Conservation (phyloP, 108 stramenopile species). For the Pseudonitzschia pungens region DNA sequence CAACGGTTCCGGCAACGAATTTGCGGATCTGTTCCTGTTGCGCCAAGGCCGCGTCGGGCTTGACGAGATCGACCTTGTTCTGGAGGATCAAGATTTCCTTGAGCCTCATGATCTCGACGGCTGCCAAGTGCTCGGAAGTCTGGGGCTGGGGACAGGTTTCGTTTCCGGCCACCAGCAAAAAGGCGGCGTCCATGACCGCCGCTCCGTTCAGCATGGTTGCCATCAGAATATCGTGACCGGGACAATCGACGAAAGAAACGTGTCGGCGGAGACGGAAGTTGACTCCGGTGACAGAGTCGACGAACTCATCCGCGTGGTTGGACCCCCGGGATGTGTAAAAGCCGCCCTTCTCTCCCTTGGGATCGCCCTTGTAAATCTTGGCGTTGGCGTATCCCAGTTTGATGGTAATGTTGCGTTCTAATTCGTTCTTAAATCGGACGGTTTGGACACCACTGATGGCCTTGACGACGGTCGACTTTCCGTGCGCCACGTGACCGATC, state of each 20-base stretch:
- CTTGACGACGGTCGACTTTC: conserved; percentile 99
- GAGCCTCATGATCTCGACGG: conserved; percentile 99
- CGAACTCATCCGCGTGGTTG: conserved; percentile 90
- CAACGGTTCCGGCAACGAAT: conserved; percentile 98
- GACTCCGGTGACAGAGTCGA: conserved; percentile 74
- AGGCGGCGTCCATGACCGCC: conserved; percentile 99
- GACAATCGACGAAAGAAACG: conserved; percentile 99
- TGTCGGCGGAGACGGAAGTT: conserved; percentile 94
- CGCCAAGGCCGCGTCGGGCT: conserved; percentile 94
- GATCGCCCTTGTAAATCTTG: conserved; percentile 96
- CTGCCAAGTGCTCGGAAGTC: conserved; percentile 99
- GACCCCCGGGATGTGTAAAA: conserved; percentile 92
- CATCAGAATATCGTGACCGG: conserved; percentile 99
- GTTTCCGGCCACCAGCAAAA: conserved; percentile 98
- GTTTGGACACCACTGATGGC: conserved; percentile 99
- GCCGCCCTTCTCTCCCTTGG: conserved; percentile 60
- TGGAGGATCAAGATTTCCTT: conserved; percentile 98
- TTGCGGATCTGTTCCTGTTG: conserved; percentile 97
- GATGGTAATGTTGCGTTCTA: conserved; percentile 99
- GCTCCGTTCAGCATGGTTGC: conserved; percentile 99
- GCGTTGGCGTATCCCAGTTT: conserved; percentile 99
- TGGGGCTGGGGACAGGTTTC: conserved; percentile 99
- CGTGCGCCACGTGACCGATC: conserved; percentile 99
- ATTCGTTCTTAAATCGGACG: conserved; percentile 99
- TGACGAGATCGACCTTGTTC: conserved; percentile 99